These are phyloP conservation scores for Fusarium redolens DNA, from an alignment of 2,329 filamentous ascomycete species.

Conservation along the genomic window DNA sequence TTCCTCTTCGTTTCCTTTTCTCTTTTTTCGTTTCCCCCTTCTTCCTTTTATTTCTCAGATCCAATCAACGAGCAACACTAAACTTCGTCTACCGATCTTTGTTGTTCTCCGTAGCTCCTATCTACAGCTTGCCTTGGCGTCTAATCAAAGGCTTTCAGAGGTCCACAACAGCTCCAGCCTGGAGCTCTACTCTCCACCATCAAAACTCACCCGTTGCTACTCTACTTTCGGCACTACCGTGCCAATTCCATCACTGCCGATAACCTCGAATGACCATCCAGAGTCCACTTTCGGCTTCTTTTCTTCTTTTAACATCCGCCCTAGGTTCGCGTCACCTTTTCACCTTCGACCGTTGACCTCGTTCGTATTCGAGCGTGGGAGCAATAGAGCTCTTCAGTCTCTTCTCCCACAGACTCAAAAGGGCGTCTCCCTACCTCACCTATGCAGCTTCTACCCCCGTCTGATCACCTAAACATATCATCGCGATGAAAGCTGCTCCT, in stretches of 20 bases:
- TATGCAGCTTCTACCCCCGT: constrained; percentile 48
- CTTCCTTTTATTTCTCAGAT: not conserved
- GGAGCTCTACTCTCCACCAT: constrained; percentile 46
- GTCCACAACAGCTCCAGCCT: constrained; percentile 47
- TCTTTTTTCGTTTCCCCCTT: not conserved
- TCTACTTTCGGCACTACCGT: constrained; percentile 33
- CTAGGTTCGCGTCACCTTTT: not conserved
- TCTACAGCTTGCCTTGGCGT: constrained; percentile 18
- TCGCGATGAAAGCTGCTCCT: constrained; percentile 92
- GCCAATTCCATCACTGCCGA: constrained; percentile 32
- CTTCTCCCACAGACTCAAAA: constrained; percentile 37
- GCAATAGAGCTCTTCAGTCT: constrained; percentile 29
- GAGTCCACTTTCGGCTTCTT: constrained; percentile 24
- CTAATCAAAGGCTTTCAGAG: constrained; percentile 34
- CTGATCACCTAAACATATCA: constrained; percentile 44
- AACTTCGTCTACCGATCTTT: not conserved
- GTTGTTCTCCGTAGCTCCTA: constrained; percentile 17
- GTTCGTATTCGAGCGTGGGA: constrained; percentile 27
- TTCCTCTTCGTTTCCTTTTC: constrained; percentile 13
- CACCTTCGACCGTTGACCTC: constrained; percentile 1
- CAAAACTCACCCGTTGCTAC: constrained; percentile 38
- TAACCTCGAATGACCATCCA: constrained; percentile 27
- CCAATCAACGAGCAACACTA: not conserved
- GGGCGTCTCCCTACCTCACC: constrained; percentile 33
- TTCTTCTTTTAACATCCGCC: constrained; percentile 6